Percentiles rank a stretch among this genome's conserved stretches.
Evolutionary conservation across 495 filamentous ascomycete species (phyloP).

Genomic region (Hypoxylon trugodes): DNA sequence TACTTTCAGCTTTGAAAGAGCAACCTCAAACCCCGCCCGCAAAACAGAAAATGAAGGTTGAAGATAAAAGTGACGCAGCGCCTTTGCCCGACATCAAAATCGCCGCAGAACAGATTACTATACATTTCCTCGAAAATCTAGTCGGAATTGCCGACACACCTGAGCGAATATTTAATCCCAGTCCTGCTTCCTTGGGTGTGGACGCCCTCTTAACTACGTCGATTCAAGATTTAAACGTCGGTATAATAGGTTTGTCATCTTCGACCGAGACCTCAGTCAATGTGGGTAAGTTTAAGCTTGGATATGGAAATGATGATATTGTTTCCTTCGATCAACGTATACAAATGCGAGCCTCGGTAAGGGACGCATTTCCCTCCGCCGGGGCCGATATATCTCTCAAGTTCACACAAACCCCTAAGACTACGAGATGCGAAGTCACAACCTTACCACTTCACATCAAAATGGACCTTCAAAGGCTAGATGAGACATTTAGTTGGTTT

Average conservation of each 20-base stretch:
- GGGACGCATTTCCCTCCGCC: conserved; percentile 64
- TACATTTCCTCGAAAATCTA: conserved; percentile 73
- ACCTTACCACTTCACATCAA: conserved; percentile 81
- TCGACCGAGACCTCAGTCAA: conserved; percentile 54
- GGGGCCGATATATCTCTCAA: conserved; percentile 73
- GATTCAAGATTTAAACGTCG: conserved; percentile 55
- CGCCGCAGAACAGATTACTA: conserved; percentile 60
- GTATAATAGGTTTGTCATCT: conserved; percentile 42
- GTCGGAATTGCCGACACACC: conserved; percentile 54
- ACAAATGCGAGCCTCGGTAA: conserved; percentile 75
- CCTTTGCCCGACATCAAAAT: conserved; percentile 58
- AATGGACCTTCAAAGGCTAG: conserved; percentile 80
- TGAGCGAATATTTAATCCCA: conserved; percentile 46
- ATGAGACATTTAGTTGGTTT: conserved; percentile 87
- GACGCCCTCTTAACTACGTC: conserved; percentile 61
- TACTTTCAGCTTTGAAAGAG: conserved; percentile 56
- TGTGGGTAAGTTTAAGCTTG: conserved; percentile 75
- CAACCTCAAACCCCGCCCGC: conserved; percentile 26
- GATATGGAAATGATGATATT: conserved; percentile 75
- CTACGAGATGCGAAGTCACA: conserved; percentile 71
- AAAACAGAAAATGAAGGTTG: conserved; percentile 32
- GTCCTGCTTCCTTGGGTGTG: conserved; percentile 42
- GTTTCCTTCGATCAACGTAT: conserved; percentile 74
- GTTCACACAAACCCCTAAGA: conserved; percentile 59
- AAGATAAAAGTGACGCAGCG: conserved; percentile 35